Evolutionary conservation across 805 yeast species (phyloP), one percentile per base, ranked within the genome.

Genomic region (Candida pini): DNA sequence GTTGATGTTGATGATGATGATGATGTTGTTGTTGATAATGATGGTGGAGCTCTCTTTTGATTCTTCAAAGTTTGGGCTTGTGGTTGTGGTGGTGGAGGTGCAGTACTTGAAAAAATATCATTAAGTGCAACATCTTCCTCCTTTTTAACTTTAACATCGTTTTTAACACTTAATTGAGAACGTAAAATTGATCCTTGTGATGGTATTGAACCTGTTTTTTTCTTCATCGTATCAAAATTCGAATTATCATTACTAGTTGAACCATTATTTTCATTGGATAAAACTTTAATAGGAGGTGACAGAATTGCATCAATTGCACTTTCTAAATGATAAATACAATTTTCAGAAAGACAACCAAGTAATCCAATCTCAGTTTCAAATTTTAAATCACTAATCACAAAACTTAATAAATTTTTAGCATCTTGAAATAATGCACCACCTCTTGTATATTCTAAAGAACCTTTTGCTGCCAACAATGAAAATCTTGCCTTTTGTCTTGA

Each of bases 341-440:
- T 73, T 43, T 64, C 63, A 7, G 84, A 73, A 18, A 82, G 53
- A 26, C 78, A 68, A 0, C 88, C 87, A 1, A 86, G 77, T 18
- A 76, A 56, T 14, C 72, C 77, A 30, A 68, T 58, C 15, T 58
- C 60, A 30, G 76, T 69, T 46, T 78, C 83, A 10, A 54, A 47
- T 44, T 65, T 73, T 38, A 81, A 58, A 31, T 70, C 73, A 16
- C 64, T 58, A 2, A 80, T 56, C 3, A 77, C 66, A 20, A 63
- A 70, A 15, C 64, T 56, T 30, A 87, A 58, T 31, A 83, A 60
- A 22, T 59, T 66, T 44, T 76, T 81, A 51, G 80, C 76, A 33
- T 79, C 87, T 50, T 76, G 83, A 51, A 80, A 78, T 35, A 87
- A 58, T 2, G 90, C 78, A 0, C 96, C 95, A 25, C 88, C 87